Evolutionary conservation across 495 filamentous ascomycete species (phyloP), one percentile per base, ranked within the genome.

Genomic region (Penicillium roqueforti): DNA sequence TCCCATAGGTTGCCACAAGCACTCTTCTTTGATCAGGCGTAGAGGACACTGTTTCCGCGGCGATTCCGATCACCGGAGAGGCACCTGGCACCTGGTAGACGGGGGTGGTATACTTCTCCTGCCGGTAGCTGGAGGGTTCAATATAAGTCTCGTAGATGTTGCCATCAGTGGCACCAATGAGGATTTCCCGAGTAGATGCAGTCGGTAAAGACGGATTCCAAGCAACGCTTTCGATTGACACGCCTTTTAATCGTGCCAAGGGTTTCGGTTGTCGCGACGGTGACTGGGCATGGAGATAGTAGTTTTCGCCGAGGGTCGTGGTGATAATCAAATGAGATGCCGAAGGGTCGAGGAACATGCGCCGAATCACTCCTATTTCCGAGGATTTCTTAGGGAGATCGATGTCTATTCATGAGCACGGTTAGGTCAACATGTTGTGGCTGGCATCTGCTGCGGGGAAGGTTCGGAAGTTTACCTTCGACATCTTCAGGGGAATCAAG

Each of bases 131-230:
- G 18, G 89, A 85, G 5, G 89, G 89, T 70, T 98, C 93, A 56
- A 98, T 89, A 68, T 88, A 97, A n/a, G 84, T 87, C 68, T 98
- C 93, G 68, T 96, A 97, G 36, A 98, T 79, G 67, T 88, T 92
- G 19, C 95, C 93, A 76, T 98, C 95, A 19, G 87, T 82, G 19
- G 92, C 84, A 19, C 95, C 93, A 28, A 98, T 69, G 4, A 98
- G 76, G n/a, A 98, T 97, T 74, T 98, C 93, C 45, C 93, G 78
- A 0, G 93, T 98, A 1, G 90, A 95, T 13, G 91, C 86, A 18
- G 93, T 97, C 6, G 93, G 95, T n/a, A 91, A 74, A n/a, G 91
- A 91, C 3, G 93, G 95, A 65, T 89, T 97, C 93, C 93, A 98
- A 43, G 92, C 89, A 58, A 98, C 77, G 55, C 85, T 86, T 67